Percentiles rank a stretch among this genome's conserved stretches.
Conservation (phyloP, 2,329 filamentous ascomycete genomes). For the Xylaria sp. region DNA sequence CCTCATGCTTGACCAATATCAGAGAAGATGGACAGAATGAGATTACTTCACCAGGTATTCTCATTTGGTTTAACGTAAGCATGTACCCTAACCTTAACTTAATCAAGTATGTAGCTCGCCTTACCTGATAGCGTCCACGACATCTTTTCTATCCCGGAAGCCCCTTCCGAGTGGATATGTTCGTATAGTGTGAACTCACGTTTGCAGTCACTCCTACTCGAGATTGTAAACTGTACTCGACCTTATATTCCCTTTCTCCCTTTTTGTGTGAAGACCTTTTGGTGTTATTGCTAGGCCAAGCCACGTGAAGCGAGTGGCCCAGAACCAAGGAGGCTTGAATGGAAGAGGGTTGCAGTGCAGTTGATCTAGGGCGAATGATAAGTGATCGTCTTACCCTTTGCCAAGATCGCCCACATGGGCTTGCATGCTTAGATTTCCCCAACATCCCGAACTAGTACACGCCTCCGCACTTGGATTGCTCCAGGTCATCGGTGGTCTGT, state of each 20-base stretch:
- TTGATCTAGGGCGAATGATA: background rate
- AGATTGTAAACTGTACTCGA: background rate
- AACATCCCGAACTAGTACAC: constrained; percentile 15
- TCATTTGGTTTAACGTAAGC: background rate
- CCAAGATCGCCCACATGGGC: background rate
- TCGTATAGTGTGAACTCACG: background rate
- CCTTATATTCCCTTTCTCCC: background rate
- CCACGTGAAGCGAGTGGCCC: background rate
- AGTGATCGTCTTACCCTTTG: background rate
- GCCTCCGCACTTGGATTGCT: constrained; percentile 26
- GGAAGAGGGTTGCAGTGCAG: background rate
- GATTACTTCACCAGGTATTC: background rate
- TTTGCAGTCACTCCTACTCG: background rate
- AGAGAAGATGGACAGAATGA: background rate
- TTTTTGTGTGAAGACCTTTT: background rate
- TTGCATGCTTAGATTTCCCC: constrained; percentile 26
- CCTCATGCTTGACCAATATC: background rate
- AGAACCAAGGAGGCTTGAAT: constrained; percentile 1
- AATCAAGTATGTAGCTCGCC: constrained; percentile 5
- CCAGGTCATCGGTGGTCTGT: constrained; percentile 16
- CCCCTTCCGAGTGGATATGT: background rate
- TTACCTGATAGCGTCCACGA: background rate
- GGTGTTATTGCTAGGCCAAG: background rate
- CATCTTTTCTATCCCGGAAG: background rate
- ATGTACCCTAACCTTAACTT: background rate